Conservation (phyloP, 495 filamentous ascomycete species). For the Sporormia fimetaria region DNA sequence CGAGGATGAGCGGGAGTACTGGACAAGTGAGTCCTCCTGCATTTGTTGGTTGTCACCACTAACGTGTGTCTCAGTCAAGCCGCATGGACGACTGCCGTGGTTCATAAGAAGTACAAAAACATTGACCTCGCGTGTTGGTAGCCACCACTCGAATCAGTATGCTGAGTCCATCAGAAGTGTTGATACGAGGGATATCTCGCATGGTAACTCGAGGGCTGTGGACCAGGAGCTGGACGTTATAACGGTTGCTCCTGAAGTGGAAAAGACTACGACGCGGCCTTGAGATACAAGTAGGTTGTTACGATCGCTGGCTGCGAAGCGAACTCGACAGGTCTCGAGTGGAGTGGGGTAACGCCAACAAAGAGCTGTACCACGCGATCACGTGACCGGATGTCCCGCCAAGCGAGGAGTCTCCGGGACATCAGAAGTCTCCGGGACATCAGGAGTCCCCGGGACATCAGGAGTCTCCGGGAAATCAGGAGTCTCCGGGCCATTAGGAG, state of each 20-base stretch:
- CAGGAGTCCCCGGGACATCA: too few relatives aligned
- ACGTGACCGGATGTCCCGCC: too few relatives aligned
- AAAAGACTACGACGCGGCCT: too few relatives aligned
- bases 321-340: too few relatives aligned
- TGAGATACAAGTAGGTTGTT: too few relatives aligned
- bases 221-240: constrained; percentile 19
- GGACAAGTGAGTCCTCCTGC: constrained; percentile 45
- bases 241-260: constrained; percentile 5
- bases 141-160: not conserved
- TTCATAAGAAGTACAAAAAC: constrained; percentile 18
- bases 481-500: too few relatives aligned
- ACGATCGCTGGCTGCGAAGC: too few relatives aligned
- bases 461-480: too few relatives aligned
- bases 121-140: constrained; percentile 11
- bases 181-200: constrained; percentile 12
- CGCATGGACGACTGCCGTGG: constrained; percentile 24
- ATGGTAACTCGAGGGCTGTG: constrained; percentile 6
- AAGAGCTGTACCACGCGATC: too few relatives aligned
- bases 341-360: too few relatives aligned
- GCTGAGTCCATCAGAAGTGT: constrained; percentile 14
- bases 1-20: constrained; percentile 60
- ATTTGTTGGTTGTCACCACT: not conserved
- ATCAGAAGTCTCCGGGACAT: too few relatives aligned
- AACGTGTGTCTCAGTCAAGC: constrained; percentile 12
- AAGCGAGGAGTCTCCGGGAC: too few relatives aligned